These are phyloP conservation scores for Jatropha podagrica DNA, from an alignment of 441 rosid genomes.

Conservation along the genomic window DNA sequence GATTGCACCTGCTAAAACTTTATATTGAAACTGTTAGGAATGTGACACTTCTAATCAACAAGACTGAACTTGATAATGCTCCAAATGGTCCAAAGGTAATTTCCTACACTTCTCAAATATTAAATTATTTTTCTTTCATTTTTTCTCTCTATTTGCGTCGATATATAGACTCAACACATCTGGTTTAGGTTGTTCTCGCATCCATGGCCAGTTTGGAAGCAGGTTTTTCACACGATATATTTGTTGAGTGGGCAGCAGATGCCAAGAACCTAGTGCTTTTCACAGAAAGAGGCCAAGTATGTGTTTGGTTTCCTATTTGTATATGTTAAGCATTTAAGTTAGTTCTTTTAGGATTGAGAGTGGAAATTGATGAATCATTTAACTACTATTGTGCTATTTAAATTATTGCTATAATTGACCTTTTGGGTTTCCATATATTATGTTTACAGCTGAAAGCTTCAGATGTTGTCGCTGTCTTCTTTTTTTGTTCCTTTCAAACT, in stretches of 20 bases:
- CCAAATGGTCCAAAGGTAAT: slow-evolving; percentile 90
- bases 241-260: slow-evolving; percentile 94
- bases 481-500: slow-evolving; percentile 3
- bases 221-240: slow-evolving; percentile 94
- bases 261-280: slow-evolving; percentile 80
- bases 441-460: slow-evolving; percentile 11
- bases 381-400: not conserved
- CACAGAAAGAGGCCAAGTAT: slow-evolving; percentile 97
- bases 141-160: not conserved
- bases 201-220: slow-evolving; percentile 99
- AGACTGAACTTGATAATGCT: slow-evolving; percentile 80
- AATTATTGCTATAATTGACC: not conserved
- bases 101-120: slow-evolving; percentile 17
- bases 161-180: slow-evolving; percentile 27
- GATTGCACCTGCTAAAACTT: slow-evolving; percentile 10
- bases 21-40: slow-evolving; percentile 54
- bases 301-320: slow-evolving; percentile 13
- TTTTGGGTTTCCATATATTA: slow-evolving; percentile 1
- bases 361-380: slow-evolving; percentile 7
- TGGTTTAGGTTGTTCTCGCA: slow-evolving; percentile 78
- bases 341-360: not conserved
- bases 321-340: slow-evolving; percentile 11
- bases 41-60: slow-evolving; percentile 77
- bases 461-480: not conserved
- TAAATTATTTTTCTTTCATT: slow-evolving; percentile 8